Percentiles rank a stretch among this genome's conserved stretches.
Conservation (phyloP, 345 rosid genomes). For the Acer campestre region DNA sequence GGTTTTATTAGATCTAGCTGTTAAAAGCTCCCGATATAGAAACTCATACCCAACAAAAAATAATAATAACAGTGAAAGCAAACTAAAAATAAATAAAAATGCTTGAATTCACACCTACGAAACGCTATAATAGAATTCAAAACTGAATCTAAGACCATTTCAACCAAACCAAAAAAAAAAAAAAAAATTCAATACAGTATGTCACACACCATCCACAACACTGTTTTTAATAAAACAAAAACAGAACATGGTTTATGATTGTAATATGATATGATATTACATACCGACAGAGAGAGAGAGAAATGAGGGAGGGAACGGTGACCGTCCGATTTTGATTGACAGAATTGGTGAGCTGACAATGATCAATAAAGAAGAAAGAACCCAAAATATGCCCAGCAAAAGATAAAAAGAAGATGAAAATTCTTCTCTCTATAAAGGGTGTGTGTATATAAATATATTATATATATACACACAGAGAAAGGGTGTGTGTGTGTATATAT, state of each 20-base stretch:
- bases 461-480: background rate
- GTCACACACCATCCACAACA: background rate
- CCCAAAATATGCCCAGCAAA: background rate
- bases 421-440: background rate
- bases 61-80: background rate
- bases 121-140: background rate
- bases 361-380: background rate
- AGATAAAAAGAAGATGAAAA: background rate
- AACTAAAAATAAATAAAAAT: background rate
- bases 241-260: no score
- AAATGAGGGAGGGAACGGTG: background rate
- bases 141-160: background rate
- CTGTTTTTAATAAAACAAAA: no score
- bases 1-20: conserved; percentile 3
- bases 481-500: background rate
- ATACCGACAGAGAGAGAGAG: background rate
- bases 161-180: background rate
- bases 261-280: no score
- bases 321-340: background rate
- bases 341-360: background rate
- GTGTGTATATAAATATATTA: background rate
- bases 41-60: background rate
- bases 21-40: background rate
- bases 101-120: background rate
- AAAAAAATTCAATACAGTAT: background rate